Percentiles rank a stretch among this genome's conserved stretches.
phyloP scores from a whole-genome alignment of 495 filamentous ascomycete species.

The Penicillium roqueforti region DNA sequence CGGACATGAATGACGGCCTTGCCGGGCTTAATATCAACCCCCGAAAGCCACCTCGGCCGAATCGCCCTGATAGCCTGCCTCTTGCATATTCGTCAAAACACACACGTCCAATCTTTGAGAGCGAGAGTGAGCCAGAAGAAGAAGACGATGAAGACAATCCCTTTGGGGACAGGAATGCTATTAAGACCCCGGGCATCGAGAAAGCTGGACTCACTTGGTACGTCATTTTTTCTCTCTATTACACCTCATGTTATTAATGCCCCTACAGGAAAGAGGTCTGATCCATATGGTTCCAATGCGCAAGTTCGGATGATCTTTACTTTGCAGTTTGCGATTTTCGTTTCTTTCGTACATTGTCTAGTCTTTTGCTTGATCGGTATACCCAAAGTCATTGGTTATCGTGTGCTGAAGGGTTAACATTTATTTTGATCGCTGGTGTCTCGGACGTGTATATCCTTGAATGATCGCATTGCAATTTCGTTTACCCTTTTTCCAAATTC shows the following conservation, averaged over 20 bases:
- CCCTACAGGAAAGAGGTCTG: slow-evolving; percentile 24
- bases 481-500: not conserved
- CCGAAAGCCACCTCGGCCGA: slow-evolving; percentile 39
- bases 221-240: not conserved
- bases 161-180: slow-evolving; percentile 72
- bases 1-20: slow-evolving; percentile 36
- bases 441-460: not conserved
- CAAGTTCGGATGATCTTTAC: not conserved
- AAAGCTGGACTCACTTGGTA: slow-evolving; percentile 53
- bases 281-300: not conserved
- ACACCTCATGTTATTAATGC: slow-evolving; percentile 1
- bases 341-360: slow-evolving; percentile 5
- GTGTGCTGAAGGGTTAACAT: slow-evolving; percentile 5
- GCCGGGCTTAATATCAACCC: slow-evolving; percentile 41
- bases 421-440: not conserved
- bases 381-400: slow-evolving; percentile 7
- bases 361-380: slow-evolving; percentile 7
- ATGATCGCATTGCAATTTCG: not conserved
- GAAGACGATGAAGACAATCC: slow-evolving; percentile 65
- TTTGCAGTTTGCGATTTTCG: not conserved
- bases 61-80: slow-evolving; percentile 30
- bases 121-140: slow-evolving; percentile 45
- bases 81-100: slow-evolving; percentile 27
- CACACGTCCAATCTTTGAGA: slow-evolving; percentile 23
- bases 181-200: slow-evolving; percentile 57